Percentiles rank a stretch among this genome's conserved stretches.
These are phyloP conservation scores for Echeveria elegans DNA, from an alignment of 164 flowering plant species.

Conservation along the genomic window DNA sequence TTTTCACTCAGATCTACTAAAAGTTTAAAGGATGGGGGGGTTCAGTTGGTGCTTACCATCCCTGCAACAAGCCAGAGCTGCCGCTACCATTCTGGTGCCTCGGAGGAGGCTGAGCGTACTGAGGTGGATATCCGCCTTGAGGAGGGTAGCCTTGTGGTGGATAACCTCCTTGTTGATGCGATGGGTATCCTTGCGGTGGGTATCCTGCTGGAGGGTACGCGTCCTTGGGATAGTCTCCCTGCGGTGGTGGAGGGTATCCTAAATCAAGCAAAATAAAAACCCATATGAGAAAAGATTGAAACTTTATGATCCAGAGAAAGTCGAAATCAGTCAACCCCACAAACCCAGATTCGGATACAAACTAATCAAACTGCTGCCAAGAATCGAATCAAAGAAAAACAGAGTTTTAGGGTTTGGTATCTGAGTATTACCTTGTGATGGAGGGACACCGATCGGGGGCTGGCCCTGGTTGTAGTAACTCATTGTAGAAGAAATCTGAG, in stretches of 20 bases:
- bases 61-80: constrained; percentile 1
- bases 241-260: constrained; percentile 7
- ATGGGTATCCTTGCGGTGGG: constrained; percentile 5
- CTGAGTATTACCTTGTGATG: constrained; percentile 95
- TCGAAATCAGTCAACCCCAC: no score
- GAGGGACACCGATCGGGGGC: constrained; percentile 87
- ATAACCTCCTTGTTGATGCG: background rate
- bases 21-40: no score
- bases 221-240: background rate
- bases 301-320: no score
- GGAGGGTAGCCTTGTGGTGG: constrained; percentile 9
- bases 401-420: no score
- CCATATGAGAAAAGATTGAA: background rate
- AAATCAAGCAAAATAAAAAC: background rate
- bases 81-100: background rate
- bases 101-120: constrained; percentile 9
- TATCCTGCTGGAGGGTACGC: constrained; percentile 6
- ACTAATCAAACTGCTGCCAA: no score
- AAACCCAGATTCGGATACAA: no score
- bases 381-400: no score
- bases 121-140: constrained; percentile 9
- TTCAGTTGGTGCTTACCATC: no score
- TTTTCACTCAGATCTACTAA: background rate
- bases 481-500: constrained; percentile 22
- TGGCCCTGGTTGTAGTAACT: constrained; percentile 74